A percentile compares a stretch with the other conserved stretches of the same genome.
Evolutionary conservation across 768 basidiomycete genomes (phyloP).

Genomic region (Lentinula detonsa): DNA sequence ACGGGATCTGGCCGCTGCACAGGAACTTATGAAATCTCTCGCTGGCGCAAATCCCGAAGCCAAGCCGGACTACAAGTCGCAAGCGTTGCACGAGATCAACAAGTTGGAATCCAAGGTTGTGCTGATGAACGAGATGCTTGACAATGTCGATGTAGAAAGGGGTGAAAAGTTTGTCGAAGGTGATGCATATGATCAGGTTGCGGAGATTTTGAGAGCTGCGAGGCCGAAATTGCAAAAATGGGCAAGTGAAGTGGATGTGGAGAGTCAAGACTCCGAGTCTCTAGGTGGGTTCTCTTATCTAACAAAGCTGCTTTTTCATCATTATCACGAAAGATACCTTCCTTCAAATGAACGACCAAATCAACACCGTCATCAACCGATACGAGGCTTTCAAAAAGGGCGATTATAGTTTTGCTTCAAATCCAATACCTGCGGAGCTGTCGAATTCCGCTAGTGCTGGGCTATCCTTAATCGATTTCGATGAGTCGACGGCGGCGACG

Average conservation of each 20-base stretch:
- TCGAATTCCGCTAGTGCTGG: constrained; percentile 22
- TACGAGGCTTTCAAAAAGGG: constrained; percentile 94
- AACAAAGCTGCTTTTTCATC: not conserved
- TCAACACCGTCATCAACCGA: constrained; percentile 85
- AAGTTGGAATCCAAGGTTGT: constrained; percentile 95
- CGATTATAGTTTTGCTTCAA: constrained; percentile 66
- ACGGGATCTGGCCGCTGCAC: constrained; percentile 89
- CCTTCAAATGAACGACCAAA: constrained; percentile 95
- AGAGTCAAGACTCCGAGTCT: constrained; percentile 84
- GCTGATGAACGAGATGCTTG: constrained; percentile 94
- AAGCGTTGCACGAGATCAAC: constrained; percentile 85
- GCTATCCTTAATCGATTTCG: constrained; percentile 72
- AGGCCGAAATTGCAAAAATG: constrained; percentile 96
- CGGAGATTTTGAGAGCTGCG: constrained; percentile 70
- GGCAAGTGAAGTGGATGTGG: constrained; percentile 92
- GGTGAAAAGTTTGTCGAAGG: constrained; percentile 82
- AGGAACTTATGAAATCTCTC: constrained; percentile 94
- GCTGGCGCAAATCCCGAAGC: constrained; percentile 94
- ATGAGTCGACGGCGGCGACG: constrained; percentile 36
- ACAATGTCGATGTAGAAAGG: constrained; percentile 70
- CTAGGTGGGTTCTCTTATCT: constrained; percentile 51
- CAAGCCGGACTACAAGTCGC: constrained; percentile 89
- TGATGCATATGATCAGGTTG: constrained; percentile 96
- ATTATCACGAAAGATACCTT: constrained; percentile 63
- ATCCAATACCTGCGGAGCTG: constrained; percentile 62